These are phyloP conservation scores for Tricholoma matsutake DNA, from an alignment of 768 basidiomycete genomes.

Conservation along the genomic window DNA sequence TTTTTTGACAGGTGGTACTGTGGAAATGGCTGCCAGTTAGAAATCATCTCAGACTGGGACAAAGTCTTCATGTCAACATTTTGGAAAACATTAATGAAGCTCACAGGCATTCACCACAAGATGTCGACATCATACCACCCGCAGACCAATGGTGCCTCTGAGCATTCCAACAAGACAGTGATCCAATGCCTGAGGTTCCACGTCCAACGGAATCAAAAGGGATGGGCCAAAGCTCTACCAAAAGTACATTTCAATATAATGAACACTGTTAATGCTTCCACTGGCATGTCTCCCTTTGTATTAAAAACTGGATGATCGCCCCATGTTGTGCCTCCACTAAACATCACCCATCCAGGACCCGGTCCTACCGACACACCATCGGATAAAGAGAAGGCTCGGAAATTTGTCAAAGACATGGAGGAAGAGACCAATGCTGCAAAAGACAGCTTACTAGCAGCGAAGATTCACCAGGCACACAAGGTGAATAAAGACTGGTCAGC, in stretches of 20 bases:
- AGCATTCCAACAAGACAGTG: neutral
- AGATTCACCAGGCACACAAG: neutral
- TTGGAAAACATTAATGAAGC: too few species aligned
- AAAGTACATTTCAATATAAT: conserved; percentile 16
- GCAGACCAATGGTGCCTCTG: neutral
- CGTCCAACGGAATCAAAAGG: conserved; percentile 13
- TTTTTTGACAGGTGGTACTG: too few species aligned
- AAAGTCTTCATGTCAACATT: too few species aligned
- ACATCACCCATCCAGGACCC: conserved; percentile 16
- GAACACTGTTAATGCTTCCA: conserved; percentile 18
- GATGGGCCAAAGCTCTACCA: conserved; percentile 24
- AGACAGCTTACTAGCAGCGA: too few species aligned
- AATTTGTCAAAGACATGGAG: neutral
- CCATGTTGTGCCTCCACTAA: too few species aligned
- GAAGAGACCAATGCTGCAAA: neutral
- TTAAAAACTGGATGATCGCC: conserved; percentile 18
- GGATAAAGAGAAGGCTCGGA: neutral
- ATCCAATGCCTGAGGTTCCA: neutral
- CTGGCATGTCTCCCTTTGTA: conserved; percentile 26
- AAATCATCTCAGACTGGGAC: too few species aligned
- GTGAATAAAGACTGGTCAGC: neutral
- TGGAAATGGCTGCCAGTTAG: too few species aligned
- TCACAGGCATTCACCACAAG: conserved; percentile 27
- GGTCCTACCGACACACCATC: neutral
- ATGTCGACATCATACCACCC: conserved; percentile 1